Evolutionary conservation across 345 rosid species (phyloP).

Genomic region (Bruguiera gymnorhiza): DNA sequence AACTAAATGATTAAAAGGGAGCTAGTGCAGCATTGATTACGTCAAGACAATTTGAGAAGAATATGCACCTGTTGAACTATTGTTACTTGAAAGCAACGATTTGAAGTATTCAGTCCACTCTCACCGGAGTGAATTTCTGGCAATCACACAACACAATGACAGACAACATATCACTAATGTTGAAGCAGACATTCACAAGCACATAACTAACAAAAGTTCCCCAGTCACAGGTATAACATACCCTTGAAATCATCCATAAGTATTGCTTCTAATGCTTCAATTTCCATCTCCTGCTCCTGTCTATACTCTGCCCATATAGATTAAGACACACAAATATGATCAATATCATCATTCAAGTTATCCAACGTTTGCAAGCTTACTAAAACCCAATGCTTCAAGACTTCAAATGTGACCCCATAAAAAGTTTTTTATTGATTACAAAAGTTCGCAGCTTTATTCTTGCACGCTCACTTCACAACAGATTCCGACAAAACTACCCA

Average conservation of each 20-base stretch:
- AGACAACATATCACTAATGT: conserved; percentile 4
- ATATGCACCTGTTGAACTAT: conserved; percentile 66
- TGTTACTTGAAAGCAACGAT: conserved; percentile 74
- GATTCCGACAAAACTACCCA: neutral
- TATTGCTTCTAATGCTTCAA: conserved; percentile 92
- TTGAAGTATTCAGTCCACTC: conserved; percentile 88
- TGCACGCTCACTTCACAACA: no score
- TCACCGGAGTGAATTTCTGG: conserved; percentile 86
- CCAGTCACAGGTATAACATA: conserved; percentile 10
- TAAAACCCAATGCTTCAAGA: neutral
- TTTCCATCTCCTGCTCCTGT: conserved; percentile 96
- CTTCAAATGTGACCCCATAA: neutral
- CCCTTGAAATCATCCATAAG: conserved; percentile 98
- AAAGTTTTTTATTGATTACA: neutral
- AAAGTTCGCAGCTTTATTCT: no score
- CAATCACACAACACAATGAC: conserved; percentile 2
- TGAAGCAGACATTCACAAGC: no score
- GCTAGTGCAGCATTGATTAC: neutral
- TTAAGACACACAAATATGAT: neutral
- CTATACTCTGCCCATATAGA: conserved; percentile 48
- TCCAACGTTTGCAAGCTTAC: neutral
- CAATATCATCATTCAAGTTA: neutral
- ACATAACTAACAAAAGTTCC: no score
- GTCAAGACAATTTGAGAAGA: neutral
- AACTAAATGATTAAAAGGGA: neutral